Base-by-base conservation (phyloP, 2,329 filamentous ascomycete species). In the Diaporthe vexans region DNA sequence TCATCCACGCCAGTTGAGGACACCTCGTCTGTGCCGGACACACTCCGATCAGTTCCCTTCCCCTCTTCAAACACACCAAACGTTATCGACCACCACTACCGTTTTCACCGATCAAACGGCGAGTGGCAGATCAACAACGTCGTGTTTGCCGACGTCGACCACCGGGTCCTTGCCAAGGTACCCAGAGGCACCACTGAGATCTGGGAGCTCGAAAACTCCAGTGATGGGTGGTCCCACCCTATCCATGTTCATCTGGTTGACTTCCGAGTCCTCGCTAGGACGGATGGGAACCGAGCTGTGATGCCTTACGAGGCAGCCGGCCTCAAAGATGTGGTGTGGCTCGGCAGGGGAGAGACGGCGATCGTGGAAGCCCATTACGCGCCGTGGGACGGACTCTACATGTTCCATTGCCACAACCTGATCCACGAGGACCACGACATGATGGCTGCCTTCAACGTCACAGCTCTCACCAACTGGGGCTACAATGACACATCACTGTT, bases 191-290 rank as follows among this genome's bases (percentile, higher is more conserved):
- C 84, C 6, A 83, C 86, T 8, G 85, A 89, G 80, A 82, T 86
- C 65, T 89, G 86, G 86, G 83, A 86, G 78, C 81, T 89, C 8
- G 82, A 84, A 74, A 90, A 91, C 79, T 82, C 81, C 35, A 84
- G 83, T 19, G 88, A 86, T 21, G 86, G 85, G 35, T 88, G 87
- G 79, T 84, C 85, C 2, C 89, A 91, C 77, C 89, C 88, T 0
- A 81, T 88, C 43, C 90, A 91, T 79, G 86, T 91, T 63, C 90
- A 91, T 78, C 83, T 91, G 1, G 86, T 92, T 63, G 89, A 91
- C 77, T 88, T 91, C 80, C 85, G 87, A 72, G 83, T 91, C 48
- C 77, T 90, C 29, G 83, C 82, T 10, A 86, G 89, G 24, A 84
- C 79, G 0, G n/a, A 68, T n/a, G 86, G 87, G 5, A 85, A 85